These are phyloP conservation scores for Candida jianshihensis DNA, from an alignment of 805 yeast genomes.

Conservation along the genomic window DNA sequence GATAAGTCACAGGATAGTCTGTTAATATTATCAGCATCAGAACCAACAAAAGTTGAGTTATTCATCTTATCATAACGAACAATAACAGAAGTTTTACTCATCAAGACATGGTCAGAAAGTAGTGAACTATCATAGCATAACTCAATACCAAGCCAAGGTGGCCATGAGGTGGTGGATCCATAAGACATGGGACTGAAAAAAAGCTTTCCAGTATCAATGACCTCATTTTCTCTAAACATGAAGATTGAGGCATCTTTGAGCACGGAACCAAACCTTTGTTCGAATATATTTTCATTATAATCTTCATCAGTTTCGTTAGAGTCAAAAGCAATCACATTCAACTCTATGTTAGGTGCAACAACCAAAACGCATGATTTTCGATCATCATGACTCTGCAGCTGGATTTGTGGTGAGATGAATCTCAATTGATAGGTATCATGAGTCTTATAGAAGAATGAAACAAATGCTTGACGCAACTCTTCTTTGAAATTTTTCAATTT, in stretches of 20 bases:
- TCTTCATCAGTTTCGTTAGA: slow-evolving; percentile 37
- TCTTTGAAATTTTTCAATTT: slow-evolving; percentile 43
- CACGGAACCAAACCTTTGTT: slow-evolving; percentile 64
- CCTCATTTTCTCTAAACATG: slow-evolving; percentile 49
- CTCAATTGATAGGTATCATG: slow-evolving; percentile 57
- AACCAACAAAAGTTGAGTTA: slow-evolving; percentile 31
- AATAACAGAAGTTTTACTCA: slow-evolving; percentile 58
- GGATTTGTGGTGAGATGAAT: slow-evolving; percentile 78
- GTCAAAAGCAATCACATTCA: slow-evolving; percentile 60
- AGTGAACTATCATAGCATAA: slow-evolving; percentile 49
- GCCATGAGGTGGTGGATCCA: slow-evolving; percentile 68
- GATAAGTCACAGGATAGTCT: slow-evolving; percentile 63
- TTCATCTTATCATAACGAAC: slow-evolving; percentile 51
- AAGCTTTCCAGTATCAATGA: slow-evolving; percentile 32
- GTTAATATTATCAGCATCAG: slow-evolving; percentile 30
- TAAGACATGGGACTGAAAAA: slow-evolving; percentile 45
- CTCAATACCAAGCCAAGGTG: slow-evolving; percentile 83
- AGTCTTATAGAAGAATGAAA: slow-evolving; percentile 28
- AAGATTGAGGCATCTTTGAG: slow-evolving; percentile 67
- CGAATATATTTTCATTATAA: slow-evolving; percentile 41
- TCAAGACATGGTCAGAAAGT: slow-evolving; percentile 42
- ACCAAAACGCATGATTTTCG: slow-evolving; percentile 57
- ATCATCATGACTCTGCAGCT: slow-evolving; percentile 45
- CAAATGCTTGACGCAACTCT: slow-evolving; percentile 37
- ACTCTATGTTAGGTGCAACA: slow-evolving; percentile 66